These are phyloP conservation scores for Peronospora farinosa DNA, from an alignment of 352 stramenopile species.

Conservation along the genomic window DNA sequence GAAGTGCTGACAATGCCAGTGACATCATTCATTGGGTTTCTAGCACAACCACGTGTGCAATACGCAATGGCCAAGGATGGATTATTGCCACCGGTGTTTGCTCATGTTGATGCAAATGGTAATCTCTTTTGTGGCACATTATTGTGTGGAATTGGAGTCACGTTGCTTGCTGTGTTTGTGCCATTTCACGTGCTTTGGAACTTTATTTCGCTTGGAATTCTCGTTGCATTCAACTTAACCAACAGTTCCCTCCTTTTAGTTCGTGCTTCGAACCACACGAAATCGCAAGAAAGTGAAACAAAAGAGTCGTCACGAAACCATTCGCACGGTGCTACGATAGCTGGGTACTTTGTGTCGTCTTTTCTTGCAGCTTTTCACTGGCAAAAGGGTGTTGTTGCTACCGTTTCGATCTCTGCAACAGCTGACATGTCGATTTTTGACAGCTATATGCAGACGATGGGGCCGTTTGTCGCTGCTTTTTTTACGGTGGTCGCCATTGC, in stretches of 20 bases:
- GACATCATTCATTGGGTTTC: conserved; percentile 92
- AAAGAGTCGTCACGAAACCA: conserved; percentile 3
- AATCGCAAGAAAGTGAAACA: conserved; percentile 1
- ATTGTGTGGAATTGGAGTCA: conserved; percentile 43
- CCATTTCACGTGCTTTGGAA: conserved; percentile 85
- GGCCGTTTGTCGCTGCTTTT: conserved; percentile 38
- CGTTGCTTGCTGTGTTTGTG: conserved; percentile 62
- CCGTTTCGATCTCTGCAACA: conserved; percentile 20
- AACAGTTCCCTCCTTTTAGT: conserved; percentile 79
- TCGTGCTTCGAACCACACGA: conserved; percentile 31
- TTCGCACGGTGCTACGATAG: conserved; percentile 38
- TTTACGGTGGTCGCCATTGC: conserved; percentile 48
- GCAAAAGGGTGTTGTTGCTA: conserved; percentile 60
- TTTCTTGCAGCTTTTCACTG: conserved; percentile 69
- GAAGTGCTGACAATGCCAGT: conserved; percentile 93
- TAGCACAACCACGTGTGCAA: conserved; percentile 88
- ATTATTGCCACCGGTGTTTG: conserved; percentile 86
- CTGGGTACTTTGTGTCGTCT: conserved; percentile 44
- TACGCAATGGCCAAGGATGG: conserved; percentile 92
- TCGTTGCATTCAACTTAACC: conserved; percentile 88
- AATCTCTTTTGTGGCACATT: conserved; percentile 72
- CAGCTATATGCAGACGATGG: conserved; percentile 49
- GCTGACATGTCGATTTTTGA: conserved; percentile 30
- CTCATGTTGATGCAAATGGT: conserved; percentile 51
- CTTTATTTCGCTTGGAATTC: conserved; percentile 87